Evolutionary conservation across 1,284 basidiomycete species (phyloP), one percentile per base, ranked within the genome.

Genomic region (Calocybe gambosa): DNA sequence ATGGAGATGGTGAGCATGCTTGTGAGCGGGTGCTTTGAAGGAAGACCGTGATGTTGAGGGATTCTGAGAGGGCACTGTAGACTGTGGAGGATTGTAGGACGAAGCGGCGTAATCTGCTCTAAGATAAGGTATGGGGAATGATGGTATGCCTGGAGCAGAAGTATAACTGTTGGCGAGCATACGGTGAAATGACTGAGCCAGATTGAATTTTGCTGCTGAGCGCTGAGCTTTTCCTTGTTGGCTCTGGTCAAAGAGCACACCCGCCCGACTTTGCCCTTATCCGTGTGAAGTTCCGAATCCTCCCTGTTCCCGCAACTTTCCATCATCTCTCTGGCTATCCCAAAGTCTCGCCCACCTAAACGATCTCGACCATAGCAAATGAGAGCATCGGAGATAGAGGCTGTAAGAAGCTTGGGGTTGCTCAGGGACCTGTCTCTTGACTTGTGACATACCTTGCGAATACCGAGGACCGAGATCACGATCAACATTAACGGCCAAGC

Each of bases 1-100:
- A 58, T 77, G 82, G 9, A 86, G 67, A 59, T 86, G 82, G 60
- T 86, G 82, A 2, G 82, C 82, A 63, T 82, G 80, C 51, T 79
- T 82, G 61, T 84, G 80, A 7, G 80, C 80, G 4, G 81, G 81
- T 3, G 78, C 75, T 50, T 66, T 71, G 64, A 81, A 82, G 0
- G 62, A 55, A 0, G 65, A 46, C 16, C 51, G 51, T 13, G 58
- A 38, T 20, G 51, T 36, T n/a, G 50, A 43, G 35, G 45, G 42
- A 40, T 23, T 48, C 33, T 50, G 45, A 19, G 39, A 41, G 28
- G 56, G 44, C 8, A 47, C 44, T 31, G 52, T 37, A 35, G 52
- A 39, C 31, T 36, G 13, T 6, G 36, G 12, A 35, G 49, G 31
- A 13, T 37, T 43, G n/a, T 33, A 39, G 28, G 43, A 41, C 5